phyloP scores from a whole-genome alignment of 345 rosid genomes.

The Hibiscus trionum region DNA sequence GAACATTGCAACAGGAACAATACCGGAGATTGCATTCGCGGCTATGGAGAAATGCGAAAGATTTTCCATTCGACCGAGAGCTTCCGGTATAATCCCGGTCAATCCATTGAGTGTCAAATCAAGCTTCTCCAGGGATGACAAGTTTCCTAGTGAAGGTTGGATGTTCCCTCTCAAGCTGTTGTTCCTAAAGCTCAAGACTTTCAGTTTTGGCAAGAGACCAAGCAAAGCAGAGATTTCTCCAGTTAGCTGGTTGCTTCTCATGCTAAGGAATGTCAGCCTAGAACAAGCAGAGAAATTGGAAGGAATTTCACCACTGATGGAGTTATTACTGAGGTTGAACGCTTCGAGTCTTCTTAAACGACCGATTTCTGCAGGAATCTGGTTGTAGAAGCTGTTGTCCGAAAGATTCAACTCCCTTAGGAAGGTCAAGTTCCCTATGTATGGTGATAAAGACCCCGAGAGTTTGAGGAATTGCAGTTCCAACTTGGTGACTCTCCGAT shows the following conservation, averaged over 20 bases:
- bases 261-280: background rate
- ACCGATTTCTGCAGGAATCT: background rate
- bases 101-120: no score
- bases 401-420: background rate
- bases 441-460: background rate
- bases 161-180: no score
- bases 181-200: no score
- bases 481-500: background rate
- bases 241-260: background rate
- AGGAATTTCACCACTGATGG: background rate
- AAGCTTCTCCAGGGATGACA: no score
- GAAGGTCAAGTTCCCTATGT: background rate
- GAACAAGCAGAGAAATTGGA: background rate
- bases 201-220: no score
- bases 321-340: background rate
- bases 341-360: background rate
- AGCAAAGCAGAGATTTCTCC: no score
- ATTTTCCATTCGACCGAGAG: no score
- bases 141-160: no score
- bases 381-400: background rate
- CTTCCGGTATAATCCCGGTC: no score
- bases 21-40: no score
- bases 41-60: no score
- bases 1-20: no score
- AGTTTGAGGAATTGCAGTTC: background rate